Evolutionary conservation across 352 stramenopile species (phyloP).

Genomic region (Globisporangium mamillatum): DNA sequence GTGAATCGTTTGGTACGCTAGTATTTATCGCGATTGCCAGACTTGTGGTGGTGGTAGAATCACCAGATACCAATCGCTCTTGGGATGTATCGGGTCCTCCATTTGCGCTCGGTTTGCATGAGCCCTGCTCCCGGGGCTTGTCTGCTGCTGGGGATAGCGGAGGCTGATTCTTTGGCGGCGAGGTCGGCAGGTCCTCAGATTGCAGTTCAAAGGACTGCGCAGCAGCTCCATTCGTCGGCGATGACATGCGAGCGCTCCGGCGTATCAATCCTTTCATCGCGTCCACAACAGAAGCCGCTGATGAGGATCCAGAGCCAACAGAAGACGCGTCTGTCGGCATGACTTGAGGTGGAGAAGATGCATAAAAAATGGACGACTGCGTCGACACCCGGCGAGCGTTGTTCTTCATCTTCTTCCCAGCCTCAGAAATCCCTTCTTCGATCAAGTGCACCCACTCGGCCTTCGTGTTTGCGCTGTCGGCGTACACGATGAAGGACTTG

Average conservation of each 20-base stretch:
- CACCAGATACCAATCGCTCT: background rate
- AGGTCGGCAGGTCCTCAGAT: background rate
- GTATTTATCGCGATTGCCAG: background rate
- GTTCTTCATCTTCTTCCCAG: constrained; percentile 72
- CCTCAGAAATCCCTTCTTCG: constrained; percentile 68
- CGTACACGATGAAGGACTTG: constrained; percentile 85
- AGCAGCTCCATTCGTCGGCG: constrained; percentile 13
- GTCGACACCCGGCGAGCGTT: constrained; percentile 67
- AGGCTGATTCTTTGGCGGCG: background rate
- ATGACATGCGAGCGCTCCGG: constrained; percentile 43
- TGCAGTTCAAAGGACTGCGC: background rate
- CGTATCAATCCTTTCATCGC: constrained; percentile 56
- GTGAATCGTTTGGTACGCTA: background rate
- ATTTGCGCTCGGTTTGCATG: background rate
- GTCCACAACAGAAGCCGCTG: constrained; percentile 14
- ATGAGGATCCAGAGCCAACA: constrained; percentile 7
- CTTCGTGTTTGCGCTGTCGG: constrained; percentile 61
- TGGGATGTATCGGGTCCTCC: background rate
- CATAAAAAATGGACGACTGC: constrained; percentile 12
- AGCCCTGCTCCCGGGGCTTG: background rate
- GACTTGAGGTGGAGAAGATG: background rate
- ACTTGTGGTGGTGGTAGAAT: background rate
- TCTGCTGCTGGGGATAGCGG: background rate
- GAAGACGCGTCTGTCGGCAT: background rate
- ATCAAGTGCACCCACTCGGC: constrained; percentile 82